These are phyloP conservation scores for Cadophora sp. DNA, from an alignment of 2,329 filamentous ascomycete genomes.

Conservation along the genomic window DNA sequence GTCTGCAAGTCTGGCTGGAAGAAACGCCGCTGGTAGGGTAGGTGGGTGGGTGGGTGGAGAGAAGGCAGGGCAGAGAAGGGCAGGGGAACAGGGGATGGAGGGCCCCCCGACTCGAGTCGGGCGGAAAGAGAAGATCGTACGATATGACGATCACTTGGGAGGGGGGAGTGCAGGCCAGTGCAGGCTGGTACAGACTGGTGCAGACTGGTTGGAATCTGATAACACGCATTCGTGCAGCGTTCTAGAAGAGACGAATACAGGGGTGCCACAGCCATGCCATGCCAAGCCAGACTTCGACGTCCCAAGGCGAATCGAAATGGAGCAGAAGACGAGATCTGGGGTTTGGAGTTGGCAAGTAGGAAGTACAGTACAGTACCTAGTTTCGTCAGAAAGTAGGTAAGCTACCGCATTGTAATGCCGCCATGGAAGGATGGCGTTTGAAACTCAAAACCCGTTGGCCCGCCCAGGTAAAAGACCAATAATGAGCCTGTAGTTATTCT, in stretches of 20 bases:
- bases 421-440: not conserved
- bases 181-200: too few relatives aligned
- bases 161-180: too few relatives aligned
- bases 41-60: not conserved
- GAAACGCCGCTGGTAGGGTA: not conserved
- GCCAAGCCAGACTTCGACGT: too few relatives aligned
- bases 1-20: not conserved
- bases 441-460: not conserved
- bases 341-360: not conserved
- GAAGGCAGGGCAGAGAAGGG: not conserved
- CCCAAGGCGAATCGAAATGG: not conserved
- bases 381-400: too few relatives aligned
- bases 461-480: not conserved
- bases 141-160: not conserved
- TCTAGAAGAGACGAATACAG: not conserved
- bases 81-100: not conserved
- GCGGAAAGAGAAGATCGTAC: slow-evolving; percentile 6
- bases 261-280: not conserved
- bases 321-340: slow-evolving; percentile 1
- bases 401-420: too few relatives aligned
- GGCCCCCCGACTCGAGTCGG: not conserved
- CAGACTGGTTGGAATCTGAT: not conserved
- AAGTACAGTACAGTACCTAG: too few relatives aligned
- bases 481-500: not conserved
- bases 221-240: slow-evolving; percentile 5